Evolutionary conservation across 1,284 basidiomycete genomes (phyloP).

Genomic region (Cutaneotrichosporon spelunceum): DNA sequence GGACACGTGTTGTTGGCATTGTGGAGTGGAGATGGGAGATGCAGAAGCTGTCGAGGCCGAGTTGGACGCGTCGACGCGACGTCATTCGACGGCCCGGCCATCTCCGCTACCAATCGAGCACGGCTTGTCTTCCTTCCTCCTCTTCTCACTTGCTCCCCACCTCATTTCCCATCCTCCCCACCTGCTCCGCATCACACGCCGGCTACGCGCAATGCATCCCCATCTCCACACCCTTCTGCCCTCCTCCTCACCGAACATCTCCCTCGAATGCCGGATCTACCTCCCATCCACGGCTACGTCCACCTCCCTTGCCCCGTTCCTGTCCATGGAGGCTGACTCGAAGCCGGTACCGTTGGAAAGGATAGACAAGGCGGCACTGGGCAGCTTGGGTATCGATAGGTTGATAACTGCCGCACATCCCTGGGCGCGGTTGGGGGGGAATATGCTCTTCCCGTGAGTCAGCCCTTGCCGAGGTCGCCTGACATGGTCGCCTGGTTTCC

Average conservation of each 20-base stretch:
- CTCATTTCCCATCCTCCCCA: neutral
- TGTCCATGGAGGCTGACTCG: conserved; percentile 3
- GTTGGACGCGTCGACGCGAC: neutral
- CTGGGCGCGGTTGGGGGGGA: conserved; percentile 43
- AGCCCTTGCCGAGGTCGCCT: too few species aligned
- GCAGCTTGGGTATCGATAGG: conserved; percentile 18
- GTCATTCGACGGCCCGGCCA: neutral
- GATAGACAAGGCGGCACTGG: conserved; percentile 3
- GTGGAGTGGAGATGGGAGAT: neutral
- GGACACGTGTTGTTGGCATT: neutral
- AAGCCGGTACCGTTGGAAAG: neutral
- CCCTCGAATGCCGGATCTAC: conserved; percentile 41
- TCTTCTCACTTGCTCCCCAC: neutral
- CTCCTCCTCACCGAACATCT: conserved; percentile 24
- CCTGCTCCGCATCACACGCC: neutral
- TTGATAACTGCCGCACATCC: conserved; percentile 44
- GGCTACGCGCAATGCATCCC: neutral
- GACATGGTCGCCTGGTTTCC: too few species aligned
- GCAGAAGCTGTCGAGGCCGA: neutral
- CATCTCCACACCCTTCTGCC: conserved; percentile 36
- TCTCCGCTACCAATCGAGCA: neutral
- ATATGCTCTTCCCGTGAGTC: conserved; percentile 45
- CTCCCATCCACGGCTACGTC: conserved; percentile 20
- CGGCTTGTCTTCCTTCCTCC: neutral
- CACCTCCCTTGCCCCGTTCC: neutral